Evolutionary conservation across 495 filamentous ascomycete species (phyloP), one percentile per base, ranked within the genome.

Genomic region (Podospora tetraspora): DNA sequence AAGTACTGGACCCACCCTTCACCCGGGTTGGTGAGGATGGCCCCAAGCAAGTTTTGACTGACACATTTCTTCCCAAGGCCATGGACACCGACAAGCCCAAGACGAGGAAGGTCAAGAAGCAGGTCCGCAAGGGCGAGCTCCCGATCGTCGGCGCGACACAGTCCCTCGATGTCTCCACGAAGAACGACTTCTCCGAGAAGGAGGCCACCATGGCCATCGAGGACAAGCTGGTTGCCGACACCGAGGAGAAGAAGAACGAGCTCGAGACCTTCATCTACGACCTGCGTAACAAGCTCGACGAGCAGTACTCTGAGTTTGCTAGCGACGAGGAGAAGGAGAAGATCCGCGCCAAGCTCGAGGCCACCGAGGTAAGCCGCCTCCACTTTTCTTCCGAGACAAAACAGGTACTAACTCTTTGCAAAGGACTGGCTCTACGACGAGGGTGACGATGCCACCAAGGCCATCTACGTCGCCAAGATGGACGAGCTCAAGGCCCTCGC

Each of bases 221-320:
- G 78, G 95, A 99, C 83, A 99, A 98, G 85, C 87, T 97, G 52
- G 94, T 99, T 57, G 92, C 93, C 66, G 96, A 98, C 79, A 99
- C 95, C 24, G 95, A 98, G 76, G 92, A 98, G 84, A 96, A 95
- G 86, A 98, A 98, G 92, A 99, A 99, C 83, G 95, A 97, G 79
- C 90, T 99, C 57, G 95, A 99, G 84, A 89, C 91, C 52, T 94
- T 89, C 79, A 97, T 98, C 84, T 99, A 99, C 80, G 92, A 97
- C 73, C 84, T 96, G 74, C 89, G 94, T 70, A 92, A 92, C 82
- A 97, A 97, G 87, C 85, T 97, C 61, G 91, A 97, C 73, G 92
- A 93, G 70, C 86, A 91, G 71, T 97, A 95, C 80, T 83, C 93
- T 66, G 89, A 94, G 61, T 92, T 97, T 72, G 90, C 92, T 70